phyloP scores from a whole-genome alignment of 768 basidiomycete genomes.

The Mycena floridula region DNA sequence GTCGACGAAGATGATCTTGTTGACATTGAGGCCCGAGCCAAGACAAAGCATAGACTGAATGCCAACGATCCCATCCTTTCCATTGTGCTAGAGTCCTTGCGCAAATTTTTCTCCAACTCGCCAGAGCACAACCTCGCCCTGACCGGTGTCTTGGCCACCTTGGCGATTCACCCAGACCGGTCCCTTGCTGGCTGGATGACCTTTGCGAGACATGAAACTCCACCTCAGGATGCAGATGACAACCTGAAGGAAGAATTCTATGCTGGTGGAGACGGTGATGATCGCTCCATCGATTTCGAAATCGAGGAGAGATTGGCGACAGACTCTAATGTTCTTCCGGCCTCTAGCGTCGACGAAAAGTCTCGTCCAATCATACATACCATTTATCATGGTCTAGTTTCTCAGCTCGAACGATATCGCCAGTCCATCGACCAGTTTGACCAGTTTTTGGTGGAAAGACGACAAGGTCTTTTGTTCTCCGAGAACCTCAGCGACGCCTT shows the following conservation, averaged over 20 bases:
- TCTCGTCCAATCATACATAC: constrained; percentile 76
- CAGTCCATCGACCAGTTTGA: constrained; percentile 74
- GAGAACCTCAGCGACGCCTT: constrained; percentile 91
- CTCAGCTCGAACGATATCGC: constrained; percentile 79
- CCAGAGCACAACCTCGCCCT: constrained; percentile 86
- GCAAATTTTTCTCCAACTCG: constrained; percentile 79
- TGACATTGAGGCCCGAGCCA: constrained; percentile 32
- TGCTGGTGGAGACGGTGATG: constrained; percentile 57
- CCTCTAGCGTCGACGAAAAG: constrained; percentile 62
- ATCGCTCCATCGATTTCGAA: constrained; percentile 72
- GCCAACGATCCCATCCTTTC: constrained; percentile 73
- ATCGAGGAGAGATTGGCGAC: constrained; percentile 61
- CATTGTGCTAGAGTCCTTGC: constrained; percentile 60
- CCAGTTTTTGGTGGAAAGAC: constrained; percentile 74
- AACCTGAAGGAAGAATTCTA: constrained; percentile 11
- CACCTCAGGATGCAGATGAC: constrained; percentile 11
- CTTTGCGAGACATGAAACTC: constrained; percentile 44
- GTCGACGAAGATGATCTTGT: constrained; percentile 32
- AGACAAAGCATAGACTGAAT: constrained; percentile 69
- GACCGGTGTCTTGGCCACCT: constrained; percentile 72
- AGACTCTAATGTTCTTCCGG: constrained; percentile 54
- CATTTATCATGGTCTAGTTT: constrained; percentile 74
- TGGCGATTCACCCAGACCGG: constrained; percentile 82
- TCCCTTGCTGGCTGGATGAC: constrained; percentile 88
- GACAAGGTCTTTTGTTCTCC: constrained; percentile 84